Evolutionary conservation across 2,329 filamentous ascomycete genomes (phyloP).

Genomic region (Colletotrichum endophyticum): DNA sequence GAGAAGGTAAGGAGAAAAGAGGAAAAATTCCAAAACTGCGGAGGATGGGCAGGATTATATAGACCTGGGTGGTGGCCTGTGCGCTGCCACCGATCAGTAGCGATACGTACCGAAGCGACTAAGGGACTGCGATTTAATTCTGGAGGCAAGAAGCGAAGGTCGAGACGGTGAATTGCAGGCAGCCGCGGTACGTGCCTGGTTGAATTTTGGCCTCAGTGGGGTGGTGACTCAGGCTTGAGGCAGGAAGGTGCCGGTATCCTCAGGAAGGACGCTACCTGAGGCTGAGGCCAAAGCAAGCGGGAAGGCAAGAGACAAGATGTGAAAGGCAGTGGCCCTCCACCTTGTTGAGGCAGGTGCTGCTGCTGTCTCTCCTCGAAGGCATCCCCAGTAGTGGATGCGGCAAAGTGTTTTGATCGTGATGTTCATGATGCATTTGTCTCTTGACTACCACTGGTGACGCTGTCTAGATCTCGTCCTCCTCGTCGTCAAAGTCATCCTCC

Average conservation of each 20-base stretch:
- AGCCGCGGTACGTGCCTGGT: not conserved
- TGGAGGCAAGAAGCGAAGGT: not conserved
- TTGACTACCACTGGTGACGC: not conserved
- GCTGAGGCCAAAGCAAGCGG: not conserved
- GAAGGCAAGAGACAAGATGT: not conserved
- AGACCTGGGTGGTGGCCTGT: not conserved
- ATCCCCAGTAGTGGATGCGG: not conserved
- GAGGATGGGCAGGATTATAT: not conserved
- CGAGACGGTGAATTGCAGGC: not conserved
- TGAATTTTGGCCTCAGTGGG: slow-evolving; percentile 7
- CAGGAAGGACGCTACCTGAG: not conserved
- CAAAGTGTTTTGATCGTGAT: not conserved
- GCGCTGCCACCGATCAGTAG: not conserved
- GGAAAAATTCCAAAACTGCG: not conserved
- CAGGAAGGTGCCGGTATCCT: not conserved
- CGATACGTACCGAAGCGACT: not conserved
- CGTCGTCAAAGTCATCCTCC: slow-evolving; percentile 96
- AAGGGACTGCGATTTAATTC: not conserved
- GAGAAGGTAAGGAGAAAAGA: not conserved
- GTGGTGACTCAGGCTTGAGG: not conserved
- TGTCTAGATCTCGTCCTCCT: slow-evolving; percentile 84
- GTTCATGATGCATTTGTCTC: not conserved
- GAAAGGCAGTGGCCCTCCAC: not conserved
- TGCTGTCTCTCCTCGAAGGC: not conserved
- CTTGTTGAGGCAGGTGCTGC: not conserved